Percentiles rank a stretch among this genome's conserved stretches.
Evolutionary conservation across 2,329 filamentous ascomycete species (phyloP).

Genomic region (Ascochyta viciae-villosae): DNA sequence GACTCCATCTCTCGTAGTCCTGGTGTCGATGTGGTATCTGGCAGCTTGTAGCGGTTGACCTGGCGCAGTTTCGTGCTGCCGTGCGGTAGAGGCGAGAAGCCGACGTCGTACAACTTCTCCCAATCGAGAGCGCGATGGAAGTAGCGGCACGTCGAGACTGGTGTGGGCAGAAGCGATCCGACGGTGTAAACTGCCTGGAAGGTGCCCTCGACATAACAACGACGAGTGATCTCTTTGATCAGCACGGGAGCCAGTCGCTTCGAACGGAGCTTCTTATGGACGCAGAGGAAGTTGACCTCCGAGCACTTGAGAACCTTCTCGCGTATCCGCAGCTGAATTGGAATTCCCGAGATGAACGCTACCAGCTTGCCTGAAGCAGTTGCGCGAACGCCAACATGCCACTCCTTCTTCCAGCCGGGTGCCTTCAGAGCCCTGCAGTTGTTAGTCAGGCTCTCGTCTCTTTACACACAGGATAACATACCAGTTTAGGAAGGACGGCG

Average conservation of each 20-base stretch:
- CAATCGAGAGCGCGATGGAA: constrained; percentile 94
- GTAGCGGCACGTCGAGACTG: constrained; percentile 92
- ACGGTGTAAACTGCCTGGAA: constrained; percentile 98
- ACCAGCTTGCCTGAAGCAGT: constrained; percentile 84
- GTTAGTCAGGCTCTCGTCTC: constrained; percentile 12
- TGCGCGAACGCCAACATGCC: constrained; percentile 93
- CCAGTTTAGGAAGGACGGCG: constrained; percentile 87
- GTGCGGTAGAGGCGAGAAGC: constrained; percentile 86
- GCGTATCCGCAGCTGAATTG: constrained; percentile 81
- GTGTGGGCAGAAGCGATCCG: constrained; percentile 87
- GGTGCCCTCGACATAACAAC: constrained; percentile 84
- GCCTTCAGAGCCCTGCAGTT: constrained; percentile 82
- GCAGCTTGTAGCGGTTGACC: constrained; percentile 83
- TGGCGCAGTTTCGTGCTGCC: constrained; percentile 87
- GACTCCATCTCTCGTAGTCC: constrained; percentile 82
- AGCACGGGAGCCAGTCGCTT: constrained; percentile 92
- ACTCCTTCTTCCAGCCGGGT: constrained; percentile 90
- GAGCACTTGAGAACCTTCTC: constrained; percentile 77
- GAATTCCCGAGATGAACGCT: constrained; percentile 94
- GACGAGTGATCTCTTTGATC: constrained; percentile 96
- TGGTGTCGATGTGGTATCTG: constrained; percentile 72
- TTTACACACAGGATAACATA: constrained; percentile 50
- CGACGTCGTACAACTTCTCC: constrained; percentile 93
- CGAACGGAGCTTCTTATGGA: constrained; percentile 95
- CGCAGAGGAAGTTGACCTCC: constrained; percentile 97